phyloP scores from a whole-genome alignment of 1,284 basidiomycete species.

The Hypsizygus ulmarius region DNA sequence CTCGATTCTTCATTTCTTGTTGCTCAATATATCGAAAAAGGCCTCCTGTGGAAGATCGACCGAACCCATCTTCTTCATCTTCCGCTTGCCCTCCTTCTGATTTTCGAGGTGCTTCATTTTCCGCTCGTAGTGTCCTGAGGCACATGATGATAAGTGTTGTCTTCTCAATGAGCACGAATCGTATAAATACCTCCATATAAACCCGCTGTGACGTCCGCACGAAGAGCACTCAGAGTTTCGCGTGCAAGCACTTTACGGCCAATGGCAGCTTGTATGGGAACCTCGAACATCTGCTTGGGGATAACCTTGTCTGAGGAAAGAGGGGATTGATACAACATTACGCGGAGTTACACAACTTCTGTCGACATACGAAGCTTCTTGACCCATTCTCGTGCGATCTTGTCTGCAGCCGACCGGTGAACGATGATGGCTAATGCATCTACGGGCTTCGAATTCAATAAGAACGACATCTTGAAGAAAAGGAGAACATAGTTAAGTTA shows the following conservation, averaged over 20 bases:
- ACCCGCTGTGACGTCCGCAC: conserved; percentile 95
- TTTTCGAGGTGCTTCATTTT: conserved; percentile 92
- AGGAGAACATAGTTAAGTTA: not conserved
- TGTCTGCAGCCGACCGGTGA: conserved; percentile 70
- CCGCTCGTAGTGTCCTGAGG: conserved; percentile 78
- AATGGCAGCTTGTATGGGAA: conserved; percentile 86
- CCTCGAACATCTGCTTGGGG: conserved; percentile 91
- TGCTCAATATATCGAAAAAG: conserved; percentile 80
- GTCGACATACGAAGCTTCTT: conserved; percentile 78
- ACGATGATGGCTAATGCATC: conserved; percentile 92
- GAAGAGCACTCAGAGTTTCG: conserved; percentile 83
- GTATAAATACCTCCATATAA: conserved; percentile 75
- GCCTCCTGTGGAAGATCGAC: conserved; percentile 90
- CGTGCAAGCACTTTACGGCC: conserved; percentile 88
- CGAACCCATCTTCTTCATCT: conserved; percentile 82
- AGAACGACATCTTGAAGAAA: conserved; percentile 72
- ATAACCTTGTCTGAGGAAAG: conserved; percentile 74
- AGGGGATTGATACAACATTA: not conserved
- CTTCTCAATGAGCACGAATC: not conserved
- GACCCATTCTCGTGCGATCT: conserved; percentile 78
- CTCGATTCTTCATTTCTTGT: conserved; percentile 31
- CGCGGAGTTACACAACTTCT: not conserved
- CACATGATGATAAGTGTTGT: not conserved
- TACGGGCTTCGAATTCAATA: conserved; percentile 84
- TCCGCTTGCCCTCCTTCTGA: conserved; percentile 88